Evolutionary conservation across 2,329 filamentous ascomycete species (phyloP), one percentile per base, ranked within the genome.

Genomic region (Eutypella sp.): DNA sequence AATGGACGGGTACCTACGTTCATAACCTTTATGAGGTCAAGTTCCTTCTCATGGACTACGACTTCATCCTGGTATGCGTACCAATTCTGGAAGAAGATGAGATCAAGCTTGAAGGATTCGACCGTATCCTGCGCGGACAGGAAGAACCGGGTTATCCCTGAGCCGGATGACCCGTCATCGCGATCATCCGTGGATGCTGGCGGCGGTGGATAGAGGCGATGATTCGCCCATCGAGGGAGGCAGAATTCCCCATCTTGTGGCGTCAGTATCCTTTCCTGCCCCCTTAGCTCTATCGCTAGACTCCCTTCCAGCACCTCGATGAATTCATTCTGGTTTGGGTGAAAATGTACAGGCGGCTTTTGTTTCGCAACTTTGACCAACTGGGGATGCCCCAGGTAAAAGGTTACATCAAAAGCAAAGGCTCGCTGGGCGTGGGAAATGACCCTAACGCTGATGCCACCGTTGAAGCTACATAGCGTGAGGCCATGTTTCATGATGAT

Each of bases 71-170:
- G 61, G 46, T 65, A 65, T 23, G 56, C 56, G 45, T 66, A 65
- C 62, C 63, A 66, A 33, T 65, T 65, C 50, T 64, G 57, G 38
- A 64, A 64, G 50, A 65, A 66, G 18, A 63, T 50, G 1, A 52
- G 55, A 46, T 66, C 63, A 2, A 66, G 55, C 25, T 53, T 47
- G 40, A 62, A 64, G 40, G 52, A 41, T 41, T 60, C 50, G 27
- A 50, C 44, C 5, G 58, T 55, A 19, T 56, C 56, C 48, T 57
- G 46, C 4, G 53, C 60, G 15, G 57, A 60, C 16, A 64, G 58
- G 29, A 60, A 20, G 44, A 60, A 60, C 48, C 44, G 56, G 31
- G 57, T 50, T 34, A 49, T 49, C 37, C 53, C 43, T 44, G 48
- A 42, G 7, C 42, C 50, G 25, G 25, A 29, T 29, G 25, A 29